Conservation (phyloP, 2,329 filamentous ascomycete species). For the Stromatinia cepivora region DNA sequence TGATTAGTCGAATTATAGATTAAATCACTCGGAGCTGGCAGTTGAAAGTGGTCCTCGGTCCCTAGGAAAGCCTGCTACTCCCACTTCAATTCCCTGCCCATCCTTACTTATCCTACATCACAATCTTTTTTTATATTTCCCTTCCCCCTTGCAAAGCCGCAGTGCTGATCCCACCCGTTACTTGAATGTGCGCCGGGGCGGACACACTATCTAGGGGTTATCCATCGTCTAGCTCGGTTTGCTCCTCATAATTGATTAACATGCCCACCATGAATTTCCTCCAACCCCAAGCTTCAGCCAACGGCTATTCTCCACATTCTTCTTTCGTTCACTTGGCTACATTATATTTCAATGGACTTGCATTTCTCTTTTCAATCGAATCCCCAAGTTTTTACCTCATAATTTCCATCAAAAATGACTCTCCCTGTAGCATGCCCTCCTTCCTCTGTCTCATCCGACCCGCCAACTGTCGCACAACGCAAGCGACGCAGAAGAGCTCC, state of each 20-base stretch:
- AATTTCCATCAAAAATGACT: constrained; percentile 36
- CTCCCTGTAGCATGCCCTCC: constrained; percentile 41
- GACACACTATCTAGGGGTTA: constrained; percentile 19
- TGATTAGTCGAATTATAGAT: constrained; percentile 24
- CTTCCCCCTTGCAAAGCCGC: constrained; percentile 30
- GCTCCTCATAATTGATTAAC: constrained; percentile 35
- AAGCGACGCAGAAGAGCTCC: constrained; percentile 85
- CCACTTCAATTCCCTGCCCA: constrained; percentile 10
- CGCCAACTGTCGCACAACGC: constrained; percentile 39
- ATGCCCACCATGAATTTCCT: constrained; percentile 29
- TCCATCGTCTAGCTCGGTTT: constrained; percentile 24
- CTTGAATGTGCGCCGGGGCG: constrained; percentile 26
- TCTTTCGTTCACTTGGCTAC: constrained; percentile 26
- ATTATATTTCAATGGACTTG: constrained; percentile 23
- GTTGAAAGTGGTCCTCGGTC: constrained; percentile 27
- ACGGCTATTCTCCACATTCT: constrained; percentile 23
- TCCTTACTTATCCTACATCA: constrained; percentile 19
- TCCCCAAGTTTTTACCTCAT: constrained; percentile 11
- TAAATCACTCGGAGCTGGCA: constrained; percentile 23
- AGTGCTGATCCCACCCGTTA: constrained; percentile 33
- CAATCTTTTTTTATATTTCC: constrained; percentile 15
- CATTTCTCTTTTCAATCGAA: constrained; percentile 22
- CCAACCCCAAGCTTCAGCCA: constrained; percentile 25
- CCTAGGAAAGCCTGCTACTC: constrained; percentile 19
- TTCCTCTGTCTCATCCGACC: constrained; percentile 34